Evolutionary conservation across 2,329 filamentous ascomycete species (phyloP).

Genomic region (Fusarium zealandicum): DNA sequence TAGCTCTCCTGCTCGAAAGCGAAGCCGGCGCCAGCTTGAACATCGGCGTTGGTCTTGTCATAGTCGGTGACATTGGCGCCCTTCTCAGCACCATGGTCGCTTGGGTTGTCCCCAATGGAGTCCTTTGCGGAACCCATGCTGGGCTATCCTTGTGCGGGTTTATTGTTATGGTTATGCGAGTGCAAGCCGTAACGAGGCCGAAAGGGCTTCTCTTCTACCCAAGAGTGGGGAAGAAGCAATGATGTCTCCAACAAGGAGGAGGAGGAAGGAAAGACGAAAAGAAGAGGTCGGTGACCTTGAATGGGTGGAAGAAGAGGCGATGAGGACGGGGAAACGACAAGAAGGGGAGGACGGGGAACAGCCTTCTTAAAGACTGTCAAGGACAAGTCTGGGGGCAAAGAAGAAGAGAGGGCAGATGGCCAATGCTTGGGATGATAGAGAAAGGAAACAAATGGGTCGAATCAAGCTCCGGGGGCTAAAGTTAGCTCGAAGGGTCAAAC

Average conservation of each 20-base stretch:
- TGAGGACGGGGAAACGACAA: conserved; percentile 9
- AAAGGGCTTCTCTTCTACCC: not conserved
- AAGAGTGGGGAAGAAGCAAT: not conserved
- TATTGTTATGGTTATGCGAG: conserved; percentile 3
- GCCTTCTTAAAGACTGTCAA: conserved; percentile 31
- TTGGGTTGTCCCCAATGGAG: conserved; percentile 29
- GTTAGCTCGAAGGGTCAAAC: conserved; percentile 15
- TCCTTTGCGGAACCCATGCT: conserved; percentile 33
- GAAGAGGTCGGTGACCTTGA: conserved; percentile 25
- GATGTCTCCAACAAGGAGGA: conserved; percentile 3
- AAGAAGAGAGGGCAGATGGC: conserved; percentile 6
- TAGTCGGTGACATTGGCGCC: conserved; percentile 27
- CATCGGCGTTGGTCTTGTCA: conserved; percentile 25
- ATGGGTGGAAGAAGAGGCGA: conserved; percentile 15
- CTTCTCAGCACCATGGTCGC: conserved; percentile 35
- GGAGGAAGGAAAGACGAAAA: conserved; percentile 19
- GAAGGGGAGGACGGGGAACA: conserved; percentile 10
- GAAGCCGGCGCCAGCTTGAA: conserved; percentile 27
- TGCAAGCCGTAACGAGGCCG: not conserved
- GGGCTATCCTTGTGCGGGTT: conserved; percentile 15
- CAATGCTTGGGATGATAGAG: conserved; percentile 14
- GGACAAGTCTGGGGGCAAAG: conserved; percentile 4
- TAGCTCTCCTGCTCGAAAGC: conserved; percentile 33
- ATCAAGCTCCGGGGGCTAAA: conserved; percentile 1
- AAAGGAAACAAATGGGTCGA: conserved; percentile 10